Evolutionary conservation across 257 asterid genomes (phyloP).

Genomic region (Nicotiana tomentosiformis): DNA sequence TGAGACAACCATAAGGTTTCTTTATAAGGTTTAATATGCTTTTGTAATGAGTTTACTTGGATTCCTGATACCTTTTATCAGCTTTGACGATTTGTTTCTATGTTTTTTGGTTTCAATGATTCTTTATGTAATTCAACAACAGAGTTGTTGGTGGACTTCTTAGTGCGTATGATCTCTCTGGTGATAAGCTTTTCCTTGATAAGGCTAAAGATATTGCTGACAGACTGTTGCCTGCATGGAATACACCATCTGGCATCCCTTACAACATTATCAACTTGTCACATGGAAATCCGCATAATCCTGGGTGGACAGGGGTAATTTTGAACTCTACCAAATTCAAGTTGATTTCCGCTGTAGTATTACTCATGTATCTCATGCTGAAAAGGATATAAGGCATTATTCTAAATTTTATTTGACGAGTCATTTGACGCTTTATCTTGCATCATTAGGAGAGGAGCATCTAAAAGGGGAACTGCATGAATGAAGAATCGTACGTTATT

Average conservation of each 20-base stretch:
- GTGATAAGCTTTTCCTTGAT: conserved; percentile 83
- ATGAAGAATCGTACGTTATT: background rate
- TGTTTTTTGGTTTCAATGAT: conserved; percentile 20
- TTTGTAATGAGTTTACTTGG: conserved; percentile 24
- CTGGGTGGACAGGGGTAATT: conserved; percentile 97
- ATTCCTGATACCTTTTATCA: conserved; percentile 7
- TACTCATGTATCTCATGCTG: background rate
- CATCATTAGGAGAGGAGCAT: background rate
- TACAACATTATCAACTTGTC: conserved; percentile 82
- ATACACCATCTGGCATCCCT: conserved; percentile 90
- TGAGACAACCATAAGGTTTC: conserved; percentile 99
- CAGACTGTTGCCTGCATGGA: conserved; percentile 94
- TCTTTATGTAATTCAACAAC: conserved; percentile 27
- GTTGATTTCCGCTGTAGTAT: background rate
- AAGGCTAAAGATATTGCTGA: conserved; percentile 94
- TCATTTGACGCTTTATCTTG: background rate
- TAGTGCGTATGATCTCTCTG: conserved; percentile 92
- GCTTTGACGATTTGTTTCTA: background rate
- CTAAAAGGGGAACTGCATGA: background rate
- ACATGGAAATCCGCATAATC: conserved; percentile 88
- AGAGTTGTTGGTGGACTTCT: conserved; percentile 99
- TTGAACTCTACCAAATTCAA: background rate
- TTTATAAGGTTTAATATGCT: conserved; percentile 71
- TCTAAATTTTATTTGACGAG: background rate
- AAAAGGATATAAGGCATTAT: background rate